These are phyloP conservation scores for Thelonectria rubi DNA, from an alignment of 2,329 filamentous ascomycete species.

Conservation along the genomic window DNA sequence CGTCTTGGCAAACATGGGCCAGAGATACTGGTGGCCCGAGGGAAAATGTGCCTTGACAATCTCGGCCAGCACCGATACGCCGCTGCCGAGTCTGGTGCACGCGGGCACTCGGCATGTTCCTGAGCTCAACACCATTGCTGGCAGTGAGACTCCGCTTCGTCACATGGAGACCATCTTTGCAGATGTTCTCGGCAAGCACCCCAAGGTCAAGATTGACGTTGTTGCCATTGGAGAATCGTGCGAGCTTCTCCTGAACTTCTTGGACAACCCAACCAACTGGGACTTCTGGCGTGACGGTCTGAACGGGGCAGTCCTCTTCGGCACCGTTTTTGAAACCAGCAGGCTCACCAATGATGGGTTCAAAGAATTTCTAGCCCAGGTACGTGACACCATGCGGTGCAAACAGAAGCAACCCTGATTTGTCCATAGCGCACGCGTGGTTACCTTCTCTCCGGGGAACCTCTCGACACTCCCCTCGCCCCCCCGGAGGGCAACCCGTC, in stretches of 20 bases:
- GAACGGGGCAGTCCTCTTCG: constrained; percentile 60
- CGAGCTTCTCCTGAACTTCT: constrained; percentile 63
- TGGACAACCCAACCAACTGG: constrained; percentile 66
- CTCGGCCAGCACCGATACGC: constrained; percentile 64
- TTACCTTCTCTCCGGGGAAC: constrained; percentile 65
- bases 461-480: constrained; percentile 62
- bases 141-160: constrained; percentile 63
- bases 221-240: constrained; percentile 76
- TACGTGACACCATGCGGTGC: constrained; percentile 42
- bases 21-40: constrained; percentile 79
- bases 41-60: constrained; percentile 68
- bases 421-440: constrained; percentile 63
- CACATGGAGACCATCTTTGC: constrained; percentile 77
- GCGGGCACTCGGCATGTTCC: constrained; percentile 60
- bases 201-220: constrained; percentile 69
- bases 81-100: constrained; percentile 71
- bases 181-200: constrained; percentile 60
- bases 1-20: constrained; percentile 80
- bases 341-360: constrained; percentile 56
- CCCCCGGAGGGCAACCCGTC: constrained; percentile 59
- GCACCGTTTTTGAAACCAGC: constrained; percentile 53
- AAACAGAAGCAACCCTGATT: constrained; percentile 23
- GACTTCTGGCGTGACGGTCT: constrained; percentile 53
- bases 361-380: constrained; percentile 60
- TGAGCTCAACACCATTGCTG: constrained; percentile 68